Evolutionary conservation across 345 rosid species (phyloP), one percentile per base, ranked within the genome.

Genomic region (Citrus glauca): DNA sequence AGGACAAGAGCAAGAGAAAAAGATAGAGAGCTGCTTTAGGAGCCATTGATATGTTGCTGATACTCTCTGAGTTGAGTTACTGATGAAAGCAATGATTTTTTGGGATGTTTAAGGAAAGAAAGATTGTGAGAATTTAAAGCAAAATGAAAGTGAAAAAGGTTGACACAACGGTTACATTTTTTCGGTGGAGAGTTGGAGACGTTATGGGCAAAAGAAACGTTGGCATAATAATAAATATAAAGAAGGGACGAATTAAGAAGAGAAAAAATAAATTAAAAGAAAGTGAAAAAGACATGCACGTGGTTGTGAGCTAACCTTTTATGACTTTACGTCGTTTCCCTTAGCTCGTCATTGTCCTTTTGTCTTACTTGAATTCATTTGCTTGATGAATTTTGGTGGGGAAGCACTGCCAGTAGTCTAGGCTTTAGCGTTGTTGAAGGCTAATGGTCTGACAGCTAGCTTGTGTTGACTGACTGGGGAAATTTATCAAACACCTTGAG

Each of bases 1-100:
- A 61, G 81, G 25, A 77, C 69, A 86, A 55, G 65, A 78, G 78
- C 38, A 84, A 59, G 79, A 74, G 64, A n/a, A 69, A 22, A 63
- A 69, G 79, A 69, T 59, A 45, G 28, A 73, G 25, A 65, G 60
- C 32, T 30, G 81, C 75, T 71, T 74, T 81, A 56, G 90, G 74
- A 81, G 82, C 78, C 57, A 61, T 55, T 73, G 61, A 38, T 71
- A 38, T 28, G 14, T 19, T 55, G 65, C 57, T 61, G 37, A 5
- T 30, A 28, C 64, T 45, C 59, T 45, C 50, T 45, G 17, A 45
- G 50, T 13, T 13, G 50, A 45, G 50, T 11, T 13, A 2, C 2
- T 6, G 40, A 64, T 40, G 68, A 69, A 50, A 63, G 14, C 17
- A 53, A 42, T 35, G 20, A 22, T 38, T 11, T 9, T 16, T 38